A percentile compares a stretch with the other conserved stretches of the same genome.
Conservation (phyloP, 345 rosid species). For the Sisymbrium irio region DNA sequence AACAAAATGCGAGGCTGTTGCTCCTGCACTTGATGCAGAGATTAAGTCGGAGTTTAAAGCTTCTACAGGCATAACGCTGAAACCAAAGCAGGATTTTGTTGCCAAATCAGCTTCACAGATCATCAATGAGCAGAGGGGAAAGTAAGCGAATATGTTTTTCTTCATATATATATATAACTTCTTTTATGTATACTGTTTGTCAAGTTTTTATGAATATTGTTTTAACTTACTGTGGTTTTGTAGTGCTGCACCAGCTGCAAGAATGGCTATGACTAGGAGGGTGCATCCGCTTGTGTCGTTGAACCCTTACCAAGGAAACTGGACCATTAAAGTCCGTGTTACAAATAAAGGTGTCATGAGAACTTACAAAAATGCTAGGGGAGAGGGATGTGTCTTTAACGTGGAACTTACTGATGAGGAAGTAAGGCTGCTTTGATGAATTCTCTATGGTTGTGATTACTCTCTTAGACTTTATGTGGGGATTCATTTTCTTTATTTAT, state of each 20-base stretch:
- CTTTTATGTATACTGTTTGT: slow-evolving; percentile 49
- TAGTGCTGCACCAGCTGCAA: slow-evolving; percentile 82
- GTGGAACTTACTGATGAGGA: slow-evolving; percentile 96
- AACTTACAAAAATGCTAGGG: slow-evolving; percentile 79
- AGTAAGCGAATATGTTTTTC: slow-evolving; percentile 52
- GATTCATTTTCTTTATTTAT: background rate
- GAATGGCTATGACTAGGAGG: slow-evolving; percentile 89
- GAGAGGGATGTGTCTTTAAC: slow-evolving; percentile 96
- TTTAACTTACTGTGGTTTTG: background rate
- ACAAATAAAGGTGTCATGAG: slow-evolving; percentile 91
- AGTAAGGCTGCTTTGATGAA: slow-evolving; percentile 42
- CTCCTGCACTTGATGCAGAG: slow-evolving; percentile 62
- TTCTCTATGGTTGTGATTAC: background rate
- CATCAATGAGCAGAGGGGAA: slow-evolving; percentile 63
- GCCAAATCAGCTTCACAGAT: slow-evolving; percentile 88
- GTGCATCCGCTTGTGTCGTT: slow-evolving; percentile 90
- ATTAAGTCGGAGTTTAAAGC: slow-evolving; percentile 25
- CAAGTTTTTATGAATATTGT: slow-evolving; percentile 49
- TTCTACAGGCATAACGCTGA: slow-evolving; percentile 37
- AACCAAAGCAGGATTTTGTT: slow-evolving; percentile 66
- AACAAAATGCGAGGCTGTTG: slow-evolving; percentile 71
- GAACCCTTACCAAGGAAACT: slow-evolving; percentile 95
- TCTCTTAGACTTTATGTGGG: background rate
- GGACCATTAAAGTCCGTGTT: slow-evolving; percentile 92
- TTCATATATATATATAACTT: slow-evolving; percentile 44